A percentile compares a stretch with the other conserved stretches of the same genome.
Evolutionary conservation across 495 filamentous ascomycete species (phyloP).

Genomic region (Xanthoparmelia taractica): DNA sequence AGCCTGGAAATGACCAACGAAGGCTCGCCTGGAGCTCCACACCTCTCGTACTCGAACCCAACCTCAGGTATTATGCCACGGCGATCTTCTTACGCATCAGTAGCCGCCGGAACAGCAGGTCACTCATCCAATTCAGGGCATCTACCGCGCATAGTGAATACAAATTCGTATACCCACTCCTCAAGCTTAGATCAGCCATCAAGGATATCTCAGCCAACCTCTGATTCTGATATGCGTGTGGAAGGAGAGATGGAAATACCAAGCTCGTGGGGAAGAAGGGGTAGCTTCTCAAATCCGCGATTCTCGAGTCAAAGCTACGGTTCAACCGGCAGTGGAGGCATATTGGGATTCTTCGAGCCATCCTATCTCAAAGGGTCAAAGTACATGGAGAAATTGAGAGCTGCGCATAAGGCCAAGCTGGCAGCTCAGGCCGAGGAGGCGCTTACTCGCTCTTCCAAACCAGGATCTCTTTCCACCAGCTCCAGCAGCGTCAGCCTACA

Average conservation of each 20-base stretch:
- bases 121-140: constrained; percentile 33
- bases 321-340: constrained; percentile 7
- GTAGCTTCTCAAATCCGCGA: constrained; percentile 30
- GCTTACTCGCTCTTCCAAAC: constrained; percentile 33
- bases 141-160: constrained; percentile 48
- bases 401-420: constrained; percentile 57
- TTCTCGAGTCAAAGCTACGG: constrained; percentile 18
- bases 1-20: constrained; percentile 37
- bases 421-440: constrained; percentile 43
- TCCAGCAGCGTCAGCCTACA: constrained; percentile 57
- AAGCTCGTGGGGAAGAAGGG: constrained; percentile 36
- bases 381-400: constrained; percentile 66
- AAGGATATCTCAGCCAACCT: constrained; percentile 26
- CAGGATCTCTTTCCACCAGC: constrained; percentile 52
- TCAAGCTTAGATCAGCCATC: constrained; percentile 32
- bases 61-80: constrained; percentile 41
- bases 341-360: constrained; percentile 55
- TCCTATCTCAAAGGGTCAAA: constrained; percentile 74
- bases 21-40: constrained; percentile 42
- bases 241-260: constrained; percentile 34
- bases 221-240: constrained; percentile 28
- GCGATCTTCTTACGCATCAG: constrained; percentile 72
- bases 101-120: constrained; percentile 58
- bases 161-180: constrained; percentile 38
- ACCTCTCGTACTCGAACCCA: constrained; percentile 33